These are phyloP conservation scores for Dictyostelium citrinum DNA, from an alignment of 78 protist genomes.

Conservation along the genomic window DNA sequence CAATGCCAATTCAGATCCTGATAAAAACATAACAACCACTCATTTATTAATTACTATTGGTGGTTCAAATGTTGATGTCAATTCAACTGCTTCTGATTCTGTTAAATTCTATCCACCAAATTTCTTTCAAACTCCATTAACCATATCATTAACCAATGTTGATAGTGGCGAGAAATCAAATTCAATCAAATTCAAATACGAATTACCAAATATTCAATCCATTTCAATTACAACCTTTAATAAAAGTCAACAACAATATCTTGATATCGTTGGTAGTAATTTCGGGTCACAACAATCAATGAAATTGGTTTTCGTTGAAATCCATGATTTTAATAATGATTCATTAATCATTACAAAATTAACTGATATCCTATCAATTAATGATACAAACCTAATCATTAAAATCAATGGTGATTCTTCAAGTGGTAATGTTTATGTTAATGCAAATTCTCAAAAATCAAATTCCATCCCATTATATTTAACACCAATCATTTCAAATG, in stretches of 20 bases:
- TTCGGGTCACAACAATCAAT: not conserved
- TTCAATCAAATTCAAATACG: not conserved
- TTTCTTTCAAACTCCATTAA: not conserved
- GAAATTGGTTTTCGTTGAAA: not conserved
- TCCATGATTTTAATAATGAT: not conserved
- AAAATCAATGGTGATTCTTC: not conserved
- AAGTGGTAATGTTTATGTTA: not conserved
- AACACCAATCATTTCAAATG: not conserved
- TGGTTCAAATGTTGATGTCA: not conserved
- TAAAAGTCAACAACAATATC: not conserved
- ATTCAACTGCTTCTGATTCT: not conserved
- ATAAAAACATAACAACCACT: not conserved
- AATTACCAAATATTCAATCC: not conserved
- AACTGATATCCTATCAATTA: not conserved
- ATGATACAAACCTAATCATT: not conserved
- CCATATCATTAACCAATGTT: not conserved
- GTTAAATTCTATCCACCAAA: not conserved
- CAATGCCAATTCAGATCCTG: not conserved
- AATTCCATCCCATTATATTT: not conserved
- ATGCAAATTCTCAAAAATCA: not conserved
- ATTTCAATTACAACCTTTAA: not conserved
- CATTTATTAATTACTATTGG: not conserved
- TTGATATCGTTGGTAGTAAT: not conserved
- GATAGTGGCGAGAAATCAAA: not conserved
- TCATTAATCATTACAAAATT: not conserved